Conservation (phyloP, 768 basidiomycete species). For the Clitopilus passeckerianus region DNA sequence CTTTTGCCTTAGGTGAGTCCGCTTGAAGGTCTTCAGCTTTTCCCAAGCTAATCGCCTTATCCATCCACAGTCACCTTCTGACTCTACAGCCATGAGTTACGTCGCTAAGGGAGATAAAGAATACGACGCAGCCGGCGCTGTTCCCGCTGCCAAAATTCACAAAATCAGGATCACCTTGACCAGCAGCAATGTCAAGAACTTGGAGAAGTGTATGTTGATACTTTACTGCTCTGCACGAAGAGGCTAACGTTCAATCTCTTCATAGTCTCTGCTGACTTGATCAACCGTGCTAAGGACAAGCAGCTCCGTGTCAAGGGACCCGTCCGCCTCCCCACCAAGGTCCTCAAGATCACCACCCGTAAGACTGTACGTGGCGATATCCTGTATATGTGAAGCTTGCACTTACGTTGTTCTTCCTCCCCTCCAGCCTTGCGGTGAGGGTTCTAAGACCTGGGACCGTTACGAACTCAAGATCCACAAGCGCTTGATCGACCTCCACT, state of each 20-base stretch:
- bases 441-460: slow-evolving; percentile 99
- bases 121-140: slow-evolving; percentile 90
- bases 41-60: slow-evolving; percentile 6
- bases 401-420: slow-evolving; percentile 3
- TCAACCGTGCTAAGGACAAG: slow-evolving; percentile 99
- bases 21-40: not conserved
- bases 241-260: not conserved
- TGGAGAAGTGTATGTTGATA: slow-evolving; percentile 85
- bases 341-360: slow-evolving; percentile 97
- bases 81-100: slow-evolving; percentile 89
- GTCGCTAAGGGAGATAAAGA: slow-evolving; percentile 99
- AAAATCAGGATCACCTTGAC: slow-evolving; percentile 99
- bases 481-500: slow-evolving; percentile 97
- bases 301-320: slow-evolving; percentile 99
- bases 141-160: slow-evolving; percentile 90
- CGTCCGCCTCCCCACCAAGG: slow-evolving; percentile 97
- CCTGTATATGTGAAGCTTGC: not conserved
- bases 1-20: slow-evolving; percentile 39
- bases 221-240: not conserved
- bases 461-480: slow-evolving; percentile 99
- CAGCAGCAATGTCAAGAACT: slow-evolving; percentile 94
- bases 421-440: slow-evolving; percentile 94
- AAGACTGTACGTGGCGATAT: slow-evolving; percentile 71
- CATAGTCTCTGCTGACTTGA: slow-evolving; percentile 89
- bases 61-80: slow-evolving; percentile 68